Evolutionary conservation across 2,329 filamentous ascomycete genomes (phyloP).

Genomic region (Drechmeria coniospora): DNA sequence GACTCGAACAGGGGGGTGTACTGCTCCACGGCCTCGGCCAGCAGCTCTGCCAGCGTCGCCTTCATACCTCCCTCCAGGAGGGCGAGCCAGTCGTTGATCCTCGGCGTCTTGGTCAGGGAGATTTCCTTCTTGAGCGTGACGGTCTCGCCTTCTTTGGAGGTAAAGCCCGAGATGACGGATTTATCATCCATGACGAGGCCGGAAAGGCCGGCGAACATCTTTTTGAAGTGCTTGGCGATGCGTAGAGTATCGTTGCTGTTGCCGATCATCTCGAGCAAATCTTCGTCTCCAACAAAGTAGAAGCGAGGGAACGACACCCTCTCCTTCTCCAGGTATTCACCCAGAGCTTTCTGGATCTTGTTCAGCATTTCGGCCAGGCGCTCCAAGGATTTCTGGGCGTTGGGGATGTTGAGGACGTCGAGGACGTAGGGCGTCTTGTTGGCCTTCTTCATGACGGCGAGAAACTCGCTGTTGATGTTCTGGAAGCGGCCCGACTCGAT

Average conservation of each 20-base stretch:
- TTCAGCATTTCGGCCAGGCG: conserved; percentile 90
- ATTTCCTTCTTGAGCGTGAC: conserved; percentile 83
- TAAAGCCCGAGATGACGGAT: conserved; percentile 76
- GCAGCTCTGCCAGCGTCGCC: conserved; percentile 73
- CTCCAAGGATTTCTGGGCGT: conserved; percentile 90
- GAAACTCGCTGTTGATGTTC: conserved; percentile 98
- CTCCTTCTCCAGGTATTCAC: conserved; percentile 96
- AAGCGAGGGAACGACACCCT: conserved; percentile 95
- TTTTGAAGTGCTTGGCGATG: conserved; percentile 97
- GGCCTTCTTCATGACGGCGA: conserved; percentile 98
- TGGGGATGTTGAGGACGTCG: conserved; percentile 88
- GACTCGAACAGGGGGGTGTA: conserved; percentile 67
- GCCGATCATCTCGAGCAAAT: conserved; percentile 95
- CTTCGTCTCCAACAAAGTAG: conserved; percentile 98
- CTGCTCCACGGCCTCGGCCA: conserved; percentile 71
- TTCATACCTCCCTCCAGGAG: conserved; percentile 91
- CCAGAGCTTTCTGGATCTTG: conserved; percentile 97
- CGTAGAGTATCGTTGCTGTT: conserved; percentile 96
- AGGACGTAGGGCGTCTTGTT: conserved; percentile 92
- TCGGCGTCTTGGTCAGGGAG: conserved; percentile 80
- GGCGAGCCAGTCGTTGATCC: conserved; percentile 98
- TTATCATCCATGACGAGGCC: conserved; percentile 87
- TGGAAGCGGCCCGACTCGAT: conserved; percentile 95
- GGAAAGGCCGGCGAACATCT: conserved; percentile 97
- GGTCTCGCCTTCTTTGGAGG: conserved; percentile 85